These are phyloP conservation scores for Ophiostoma sp. DNA, from an alignment of 2,329 filamentous ascomycete genomes.

Conservation along the genomic window DNA sequence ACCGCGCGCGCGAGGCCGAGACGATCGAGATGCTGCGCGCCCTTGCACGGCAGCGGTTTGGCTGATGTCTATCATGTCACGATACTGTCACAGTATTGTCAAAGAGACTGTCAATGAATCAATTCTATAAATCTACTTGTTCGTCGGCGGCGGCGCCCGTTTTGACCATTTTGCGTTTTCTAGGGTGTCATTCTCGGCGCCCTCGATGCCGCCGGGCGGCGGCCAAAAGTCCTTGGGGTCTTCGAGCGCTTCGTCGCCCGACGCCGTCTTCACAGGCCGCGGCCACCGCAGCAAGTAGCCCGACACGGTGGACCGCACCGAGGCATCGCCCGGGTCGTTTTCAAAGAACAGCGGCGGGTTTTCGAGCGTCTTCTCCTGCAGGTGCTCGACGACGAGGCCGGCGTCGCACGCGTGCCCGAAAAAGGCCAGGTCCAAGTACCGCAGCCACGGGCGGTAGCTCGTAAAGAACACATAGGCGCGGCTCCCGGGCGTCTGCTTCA, in stretches of 20 bases:
- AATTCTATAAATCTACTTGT: not conserved
- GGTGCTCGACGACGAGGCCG: slow-evolving; percentile 72
- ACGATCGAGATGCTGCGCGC: slow-evolving; percentile 17
- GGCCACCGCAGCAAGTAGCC: slow-evolving; percentile 70
- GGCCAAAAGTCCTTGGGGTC: slow-evolving; percentile 25
- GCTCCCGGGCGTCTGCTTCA: slow-evolving; percentile 52
- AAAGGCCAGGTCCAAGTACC: slow-evolving; percentile 78
- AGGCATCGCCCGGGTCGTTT: slow-evolving; percentile 77
- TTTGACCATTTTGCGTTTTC: not conserved
- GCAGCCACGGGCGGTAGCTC: slow-evolving; percentile 85
- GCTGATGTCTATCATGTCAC: not conserved
- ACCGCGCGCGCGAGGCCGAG: slow-evolving; percentile 20
- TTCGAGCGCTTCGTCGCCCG: not conserved
- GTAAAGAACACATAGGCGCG: slow-evolving; percentile 87
- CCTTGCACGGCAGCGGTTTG: slow-evolving; percentile 23
- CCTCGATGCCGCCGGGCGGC: slow-evolving; percentile 20
- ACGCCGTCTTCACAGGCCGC: slow-evolving; percentile 29
- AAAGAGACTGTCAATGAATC: not conserved
- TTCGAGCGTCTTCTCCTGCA: slow-evolving; percentile 76
- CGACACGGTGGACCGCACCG: slow-evolving; percentile 74
- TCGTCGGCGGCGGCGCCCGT: not conserved
- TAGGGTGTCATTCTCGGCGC: not conserved
- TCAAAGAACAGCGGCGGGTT: slow-evolving; percentile 79
- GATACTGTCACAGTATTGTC: no score
- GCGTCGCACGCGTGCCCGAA: slow-evolving; percentile 68